Base-by-base conservation (phyloP, 78 protist species). In the Andalucia godoyi region DNA sequence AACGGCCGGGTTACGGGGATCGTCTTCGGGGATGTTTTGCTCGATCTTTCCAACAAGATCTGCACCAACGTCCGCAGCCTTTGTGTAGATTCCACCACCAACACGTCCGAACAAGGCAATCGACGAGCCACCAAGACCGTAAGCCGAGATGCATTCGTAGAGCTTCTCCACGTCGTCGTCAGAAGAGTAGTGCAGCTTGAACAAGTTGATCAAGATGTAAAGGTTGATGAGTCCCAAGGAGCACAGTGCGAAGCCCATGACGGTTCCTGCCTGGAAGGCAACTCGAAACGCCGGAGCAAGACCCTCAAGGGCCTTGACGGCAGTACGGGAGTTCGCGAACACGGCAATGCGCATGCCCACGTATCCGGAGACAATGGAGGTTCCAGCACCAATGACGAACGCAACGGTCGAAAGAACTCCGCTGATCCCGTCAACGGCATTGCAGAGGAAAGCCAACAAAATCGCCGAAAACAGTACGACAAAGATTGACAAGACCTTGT, bases 41-140 rank as follows among this genome's bases (percentile, higher is more conserved):
- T 41, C 83, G 52, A 81, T 78, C 74, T 81, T 81, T 8, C 87
- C 87, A 5, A 45, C 72, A 7, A 81, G 66, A 47, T 81, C 87
- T n/a, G 87, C 72, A 18, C 87, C 87, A 8, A 81, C 87, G 38
- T 81, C 87, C 25, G 83, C 82, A 7, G 81, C 73, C 62, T 65
- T 66, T 34, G 84, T 79, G 72, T 49, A 79, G 67, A 79, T 79
- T 34, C 87, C 87, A 29, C 87, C 87, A n/a, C 83, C 87, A 21
- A 76, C 87, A 9, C 87, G 81, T 13, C 79, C 81, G 40, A 81
- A 81, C 70, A 72, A 36, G 25, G 87, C 87, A 17, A 81, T 75
- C 49, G 74, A 34, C 8, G 87, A 81, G 49, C 80, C 87, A 46
- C 87, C 87, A 8, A 81, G 65, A 10, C 87, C 87, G 71, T 46